A percentile compares a stretch with the other conserved stretches of the same genome.
These are phyloP conservation scores for Gonapodya sp. DNA, from an alignment of 192 early-diverging fungal genomes.

Conservation along the genomic window DNA sequence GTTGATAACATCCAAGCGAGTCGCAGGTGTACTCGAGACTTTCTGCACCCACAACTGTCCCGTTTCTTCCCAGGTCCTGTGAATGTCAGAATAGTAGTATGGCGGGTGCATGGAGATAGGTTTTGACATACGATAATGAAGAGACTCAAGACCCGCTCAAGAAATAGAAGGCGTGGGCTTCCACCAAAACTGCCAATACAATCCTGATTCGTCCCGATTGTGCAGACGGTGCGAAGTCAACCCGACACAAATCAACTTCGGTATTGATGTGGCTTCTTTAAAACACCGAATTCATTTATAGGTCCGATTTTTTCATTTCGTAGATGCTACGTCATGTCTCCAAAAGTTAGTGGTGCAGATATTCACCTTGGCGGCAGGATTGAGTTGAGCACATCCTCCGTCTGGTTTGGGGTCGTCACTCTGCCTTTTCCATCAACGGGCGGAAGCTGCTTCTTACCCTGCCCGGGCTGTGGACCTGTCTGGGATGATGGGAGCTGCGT, in stretches of 20 bases:
- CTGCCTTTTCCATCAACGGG: constrained; percentile 50
- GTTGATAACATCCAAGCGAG: constrained; percentile 46
- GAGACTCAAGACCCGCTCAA: too few relatives aligned
- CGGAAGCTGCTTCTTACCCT: constrained; percentile 35
- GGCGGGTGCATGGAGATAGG: too few relatives aligned
- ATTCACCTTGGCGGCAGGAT: constrained; percentile 45
- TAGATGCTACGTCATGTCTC: too few relatives aligned
- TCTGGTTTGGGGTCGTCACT: constrained; percentile 48
- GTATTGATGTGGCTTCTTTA: too few relatives aligned
- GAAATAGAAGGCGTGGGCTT: background rate
- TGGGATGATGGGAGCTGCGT: background rate
- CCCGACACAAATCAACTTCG: too few relatives aligned
- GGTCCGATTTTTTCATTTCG: too few relatives aligned
- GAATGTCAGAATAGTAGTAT: too few relatives aligned
- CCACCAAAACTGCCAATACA: background rate
- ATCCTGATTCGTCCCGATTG: background rate
- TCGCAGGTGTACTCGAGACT: constrained; percentile 50
- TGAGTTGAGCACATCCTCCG: constrained; percentile 53
- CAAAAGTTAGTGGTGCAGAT: background rate
- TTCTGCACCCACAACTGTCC: constrained; percentile 56
- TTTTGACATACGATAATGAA: too few relatives aligned
- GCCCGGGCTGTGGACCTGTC: constrained; percentile 12
- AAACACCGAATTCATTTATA: too few relatives aligned
- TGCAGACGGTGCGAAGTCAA: background rate
- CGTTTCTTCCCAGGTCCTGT: constrained; percentile 53